phyloP scores from a whole-genome alignment of 139 green algal genomes.

The Chlorella sorokiniana region DNA sequence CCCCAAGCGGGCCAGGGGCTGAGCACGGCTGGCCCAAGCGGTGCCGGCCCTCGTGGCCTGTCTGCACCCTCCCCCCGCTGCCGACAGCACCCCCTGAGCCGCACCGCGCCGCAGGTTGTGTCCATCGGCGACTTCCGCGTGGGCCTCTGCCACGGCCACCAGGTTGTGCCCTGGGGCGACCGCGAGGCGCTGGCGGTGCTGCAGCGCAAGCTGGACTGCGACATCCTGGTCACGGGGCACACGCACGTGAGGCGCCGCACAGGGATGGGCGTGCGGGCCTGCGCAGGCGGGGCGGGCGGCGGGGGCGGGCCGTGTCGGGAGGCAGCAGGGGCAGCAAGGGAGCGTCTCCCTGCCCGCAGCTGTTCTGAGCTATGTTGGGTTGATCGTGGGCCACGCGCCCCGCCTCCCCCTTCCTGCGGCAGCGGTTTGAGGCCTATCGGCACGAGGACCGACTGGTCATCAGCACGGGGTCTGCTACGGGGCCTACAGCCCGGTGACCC shows the following conservation, averaged over 20 bases:
- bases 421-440: conserved; percentile 59
- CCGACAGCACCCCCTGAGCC: no score
- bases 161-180: conserved; percentile 90
- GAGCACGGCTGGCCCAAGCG: not conserved
- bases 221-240: conserved; percentile 94
- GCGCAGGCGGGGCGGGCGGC: no score
- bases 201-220: conserved; percentile 83
- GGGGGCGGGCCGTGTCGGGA: no score
- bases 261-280: no score
- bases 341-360: no score
- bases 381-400: no score
- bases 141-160: conserved; percentile 90
- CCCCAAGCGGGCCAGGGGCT: no score
- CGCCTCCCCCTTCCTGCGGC: not conserved
- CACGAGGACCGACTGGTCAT: conserved; percentile 86
- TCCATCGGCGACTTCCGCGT: conserved; percentile 85
- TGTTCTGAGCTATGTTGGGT: no score
- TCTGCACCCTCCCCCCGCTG: no score
- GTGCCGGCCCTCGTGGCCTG: not conserved
- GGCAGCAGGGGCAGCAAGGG: no score
- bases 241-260: conserved; percentile 84
- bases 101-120: conserved; percentile 65
- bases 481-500: conserved; percentile 67
- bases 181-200: conserved; percentile 76
- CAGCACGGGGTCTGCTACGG: conserved; percentile 93